These are phyloP conservation scores for Aurinia saxatilis DNA, from an alignment of 345 rosid species.

Conservation along the genomic window DNA sequence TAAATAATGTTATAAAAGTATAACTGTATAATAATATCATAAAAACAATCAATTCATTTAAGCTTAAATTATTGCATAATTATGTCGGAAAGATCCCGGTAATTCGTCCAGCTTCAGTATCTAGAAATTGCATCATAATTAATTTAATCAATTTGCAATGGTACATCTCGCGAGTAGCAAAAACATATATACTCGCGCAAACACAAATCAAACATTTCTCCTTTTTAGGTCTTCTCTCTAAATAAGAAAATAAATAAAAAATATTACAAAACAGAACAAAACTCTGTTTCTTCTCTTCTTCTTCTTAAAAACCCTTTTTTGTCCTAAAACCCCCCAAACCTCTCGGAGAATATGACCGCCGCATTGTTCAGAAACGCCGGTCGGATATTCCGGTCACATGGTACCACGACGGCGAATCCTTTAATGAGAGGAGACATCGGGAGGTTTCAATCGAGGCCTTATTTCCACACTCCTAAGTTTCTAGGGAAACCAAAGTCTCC, in stretches of 20 bases:
- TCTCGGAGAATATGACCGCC: slow-evolving; percentile 36
- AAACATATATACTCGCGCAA: slow-evolving; percentile 7
- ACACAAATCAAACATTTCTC: background rate
- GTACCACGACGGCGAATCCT: background rate
- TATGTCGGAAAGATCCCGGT: background rate
- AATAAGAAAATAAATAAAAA: background rate
- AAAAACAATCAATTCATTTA: too few species aligned
- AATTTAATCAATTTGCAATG: background rate
- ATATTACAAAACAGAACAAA: background rate
- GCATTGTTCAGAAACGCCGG: slow-evolving; percentile 27
- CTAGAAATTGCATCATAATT: background rate
- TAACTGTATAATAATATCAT: too few species aligned
- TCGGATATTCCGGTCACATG: slow-evolving; percentile 23
- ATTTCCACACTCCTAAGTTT: slow-evolving; percentile 32
- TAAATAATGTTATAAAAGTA: too few species aligned
- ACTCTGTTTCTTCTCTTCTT: background rate
- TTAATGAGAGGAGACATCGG: background rate
- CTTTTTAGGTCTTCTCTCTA: background rate
- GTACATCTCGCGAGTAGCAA: slow-evolving; percentile 8
- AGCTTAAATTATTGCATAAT: background rate
- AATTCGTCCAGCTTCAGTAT: background rate
- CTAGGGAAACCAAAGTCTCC: slow-evolving; percentile 32
- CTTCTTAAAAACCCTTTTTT: background rate
- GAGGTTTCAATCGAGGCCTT: slow-evolving; percentile 36
- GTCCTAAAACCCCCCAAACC: slow-evolving; percentile 15